Evolutionary conservation across 345 rosid species (phyloP).

Genomic region (Camelina sativa): DNA sequence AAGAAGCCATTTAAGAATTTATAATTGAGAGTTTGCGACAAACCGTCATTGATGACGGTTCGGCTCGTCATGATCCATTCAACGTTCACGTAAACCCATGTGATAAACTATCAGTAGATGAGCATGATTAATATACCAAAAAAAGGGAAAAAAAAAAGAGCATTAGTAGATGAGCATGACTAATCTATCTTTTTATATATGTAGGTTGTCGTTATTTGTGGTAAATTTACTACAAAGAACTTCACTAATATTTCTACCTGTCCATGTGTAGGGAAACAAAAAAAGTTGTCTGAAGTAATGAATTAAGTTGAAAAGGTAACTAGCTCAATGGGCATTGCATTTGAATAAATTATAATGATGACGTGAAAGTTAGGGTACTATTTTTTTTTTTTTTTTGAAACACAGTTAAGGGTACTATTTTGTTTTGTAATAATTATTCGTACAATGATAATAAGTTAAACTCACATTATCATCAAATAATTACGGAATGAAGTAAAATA

Average conservation of each 20-base stretch:
- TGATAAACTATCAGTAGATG: too few relatives aligned
- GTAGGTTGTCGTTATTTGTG: neutral
- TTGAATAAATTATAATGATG: neutral
- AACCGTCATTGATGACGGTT: constrained; percentile 5
- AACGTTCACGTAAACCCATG: neutral
- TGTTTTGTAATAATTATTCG: neutral
- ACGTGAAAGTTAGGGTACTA: too few relatives aligned
- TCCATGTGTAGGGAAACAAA: neutral
- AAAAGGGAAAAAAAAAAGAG: too few relatives aligned
- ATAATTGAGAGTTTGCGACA: neutral
- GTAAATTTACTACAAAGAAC: neutral
- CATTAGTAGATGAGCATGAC: neutral
- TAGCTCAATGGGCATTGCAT: neutral
- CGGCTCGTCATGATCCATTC: neutral
- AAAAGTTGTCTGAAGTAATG: neutral
- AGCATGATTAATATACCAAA: too few relatives aligned
- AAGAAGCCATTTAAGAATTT: neutral
- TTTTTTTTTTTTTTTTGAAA: too few relatives aligned
- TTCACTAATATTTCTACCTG: neutral
- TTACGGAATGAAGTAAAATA: neutral
- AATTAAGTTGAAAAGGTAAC: neutral
- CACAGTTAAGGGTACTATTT: too few relatives aligned
- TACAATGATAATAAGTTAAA: neutral
- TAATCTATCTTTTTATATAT: too few relatives aligned
- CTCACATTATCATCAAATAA: constrained; percentile 26